Base-by-base conservation (phyloP, 2,329 filamentous ascomycete species). In the Harringtonia aguacate region DNA sequence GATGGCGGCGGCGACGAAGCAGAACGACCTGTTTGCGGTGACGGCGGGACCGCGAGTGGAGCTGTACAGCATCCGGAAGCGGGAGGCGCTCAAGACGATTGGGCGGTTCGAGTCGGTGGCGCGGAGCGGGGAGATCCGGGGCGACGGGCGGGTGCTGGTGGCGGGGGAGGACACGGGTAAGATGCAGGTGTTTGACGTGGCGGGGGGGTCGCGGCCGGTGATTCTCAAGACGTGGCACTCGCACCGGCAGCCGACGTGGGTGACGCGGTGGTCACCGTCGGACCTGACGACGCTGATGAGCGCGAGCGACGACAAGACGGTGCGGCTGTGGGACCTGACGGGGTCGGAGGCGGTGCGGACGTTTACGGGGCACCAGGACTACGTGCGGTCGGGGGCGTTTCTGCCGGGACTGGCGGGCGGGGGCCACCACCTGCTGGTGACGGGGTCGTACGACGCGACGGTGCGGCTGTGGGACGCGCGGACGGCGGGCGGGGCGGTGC, bases 221-320 rank as follows among this genome's bases (percentile, higher is more conserved):
- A 95, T 98, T 52, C 68, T 98, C 55, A 90, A 92, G 69, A 95
- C 90, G 41, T 98, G 92, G 90, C 80, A 82, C 51, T 79, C 89
- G 54, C 90, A 97, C 68, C 89, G 88, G 66, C 89, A 94, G 70
- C 86, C 92, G 14, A 86, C 94, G 21, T 95, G 90, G 82, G 79
- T 83, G 21, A 90, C 88, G 37, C 83, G 83, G 61, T 98, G 94
- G 75, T 90, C 86, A n/a, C 87, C 88, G 2, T 75, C 74, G n/a
- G 83, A 92, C 48, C 73, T 89, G 51, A 98, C 92, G 1, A 79
- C 79, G 4, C 68, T 97, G 47, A 82, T 98, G 73, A 94, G 84
- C 57, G 84, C 86, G 42, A 88, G 85, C 60, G 92, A 98, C 61
- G 92, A 98, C 65, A 81, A 81, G 55, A 95, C 89, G 4, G 89